Base-by-base conservation (phyloP, 768 basidiomycete genomes). In the Scleroderma bovista region DNA sequence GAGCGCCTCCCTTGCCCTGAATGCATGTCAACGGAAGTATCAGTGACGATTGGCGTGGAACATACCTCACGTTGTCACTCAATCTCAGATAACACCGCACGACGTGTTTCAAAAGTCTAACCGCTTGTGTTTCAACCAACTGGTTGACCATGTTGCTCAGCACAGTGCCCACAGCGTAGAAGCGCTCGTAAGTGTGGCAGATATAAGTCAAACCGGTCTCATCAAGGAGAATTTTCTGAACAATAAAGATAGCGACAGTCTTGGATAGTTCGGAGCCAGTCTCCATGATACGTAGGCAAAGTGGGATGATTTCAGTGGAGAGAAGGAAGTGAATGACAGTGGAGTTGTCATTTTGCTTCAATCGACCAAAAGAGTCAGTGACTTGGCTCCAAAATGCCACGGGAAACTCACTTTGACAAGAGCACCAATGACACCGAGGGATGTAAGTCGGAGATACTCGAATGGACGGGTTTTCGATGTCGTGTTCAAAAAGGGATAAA, bases 381-480 rank as follows among this genome's bases (percentile, higher is more conserved):
- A 46, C 34, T 16, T 13, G 26, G 33, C 38, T 7, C 48, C 11
- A 23, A 2, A 22, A 51, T 33, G 57, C 37, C 33, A 44, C 13
- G 43, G 41, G 20, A 44, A 26, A 67, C 69, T 51, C 58, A 93
- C 93, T 78, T 99, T 99, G 65, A 99, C 96, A 45, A 99, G 81
- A 17, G 96, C 96, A 37, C 96, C 96, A 57, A 99, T 99, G 54
- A 99, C 96, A 33, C 96, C 96, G n/a, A 99, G 82, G 34, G 93
- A 96, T 12, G 96, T 99, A 49, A 99, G 81, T n/a, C 96, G 86
- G 47, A 99, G 83, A 69, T 99, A 99, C 75, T 99, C 96, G 64
- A 99, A 99, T 2, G 95, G 95, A n/a, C 95, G 83, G 12, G 95
- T 98, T 77, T 99, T 99, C 49, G 90, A 93, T 12, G 93, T 99